phyloP scores from a whole-genome alignment of 2,329 filamentous ascomycete genomes.

The Fusarium sp. region DNA sequence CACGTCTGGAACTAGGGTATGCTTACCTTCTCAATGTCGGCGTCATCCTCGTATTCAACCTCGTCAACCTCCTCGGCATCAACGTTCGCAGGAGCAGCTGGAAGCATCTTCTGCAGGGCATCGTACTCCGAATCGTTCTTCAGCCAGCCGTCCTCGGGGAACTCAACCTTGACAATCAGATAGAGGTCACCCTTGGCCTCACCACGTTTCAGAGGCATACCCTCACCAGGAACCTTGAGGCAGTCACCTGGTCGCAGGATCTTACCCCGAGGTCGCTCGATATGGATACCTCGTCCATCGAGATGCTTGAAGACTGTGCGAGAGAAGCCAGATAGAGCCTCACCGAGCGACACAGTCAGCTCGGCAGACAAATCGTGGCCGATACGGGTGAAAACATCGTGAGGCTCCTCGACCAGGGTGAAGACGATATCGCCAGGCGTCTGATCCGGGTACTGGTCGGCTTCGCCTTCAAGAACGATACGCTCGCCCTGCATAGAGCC shows the following conservation, averaged over 20 bases:
- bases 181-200: slow-evolving; percentile 90
- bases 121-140: slow-evolving; percentile 77
- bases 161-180: slow-evolving; percentile 85
- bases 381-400: slow-evolving; percentile 84
- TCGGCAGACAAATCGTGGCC: slow-evolving; percentile 87
- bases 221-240: slow-evolving; percentile 87
- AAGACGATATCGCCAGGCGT: slow-evolving; percentile 95
- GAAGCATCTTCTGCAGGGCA: slow-evolving; percentile 80
- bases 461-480: slow-evolving; percentile 92
- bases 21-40: slow-evolving; percentile 80
- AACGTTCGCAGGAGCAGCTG: slow-evolving; percentile 70
- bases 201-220: slow-evolving; percentile 92
- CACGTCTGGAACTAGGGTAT: slow-evolving; percentile 4
- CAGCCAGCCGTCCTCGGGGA: slow-evolving; percentile 89
- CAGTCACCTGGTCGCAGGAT: slow-evolving; percentile 86
- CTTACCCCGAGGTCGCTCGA: slow-evolving; percentile 84
- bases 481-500: slow-evolving; percentile 88
- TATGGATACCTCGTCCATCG: slow-evolving; percentile 88
- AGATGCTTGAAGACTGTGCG: slow-evolving; percentile 92
- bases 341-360: slow-evolving; percentile 82
- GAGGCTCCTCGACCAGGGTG: slow-evolving; percentile 82
- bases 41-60: slow-evolving; percentile 86
- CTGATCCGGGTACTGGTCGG: slow-evolving; percentile 90
- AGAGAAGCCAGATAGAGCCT: slow-evolving; percentile 90
- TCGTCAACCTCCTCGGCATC: slow-evolving; percentile 84